phyloP scores from a whole-genome alignment of 495 filamentous ascomycete genomes.

The Trichocladium antarcticum region DNA sequence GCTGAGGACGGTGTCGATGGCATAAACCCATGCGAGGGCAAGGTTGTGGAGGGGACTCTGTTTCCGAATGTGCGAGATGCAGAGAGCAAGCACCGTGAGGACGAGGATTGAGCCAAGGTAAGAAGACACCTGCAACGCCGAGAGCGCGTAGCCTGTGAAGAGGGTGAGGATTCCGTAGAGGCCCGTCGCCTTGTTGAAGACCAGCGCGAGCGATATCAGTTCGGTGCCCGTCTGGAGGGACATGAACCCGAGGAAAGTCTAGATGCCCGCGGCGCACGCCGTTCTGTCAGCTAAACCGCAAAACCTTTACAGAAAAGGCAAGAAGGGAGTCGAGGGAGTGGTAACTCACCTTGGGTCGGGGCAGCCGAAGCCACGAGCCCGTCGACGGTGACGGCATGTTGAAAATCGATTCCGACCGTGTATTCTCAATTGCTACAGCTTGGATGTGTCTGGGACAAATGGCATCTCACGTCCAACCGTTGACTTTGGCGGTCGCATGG shows the following conservation, averaged over 20 bases:
- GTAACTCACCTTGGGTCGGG: conserved; percentile 28
- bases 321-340: not conserved
- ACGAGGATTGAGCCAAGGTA: conserved; percentile 73
- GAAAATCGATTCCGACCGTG: not conserved
- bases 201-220: conserved; percentile 61
- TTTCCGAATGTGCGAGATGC: conserved; percentile 60
- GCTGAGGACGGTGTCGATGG: conserved; percentile 70
- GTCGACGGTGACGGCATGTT: conserved; percentile 18
- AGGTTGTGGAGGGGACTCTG: conserved; percentile 58
- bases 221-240: conserved; percentile 77
- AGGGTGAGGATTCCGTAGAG: conserved; percentile 82
- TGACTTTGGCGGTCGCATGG: not conserved
- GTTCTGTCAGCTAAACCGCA: not conserved
- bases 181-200: conserved; percentile 81
- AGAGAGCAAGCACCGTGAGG: conserved; percentile 47
- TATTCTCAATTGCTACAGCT: not conserved
- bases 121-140: conserved; percentile 60
- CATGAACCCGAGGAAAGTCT: conserved; percentile 76
- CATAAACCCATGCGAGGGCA: conserved; percentile 62
- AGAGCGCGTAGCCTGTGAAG: conserved; percentile 53
- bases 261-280: not conserved
- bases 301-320: not conserved
- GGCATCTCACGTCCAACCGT: not conserved
- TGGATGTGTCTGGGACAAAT: not conserved
- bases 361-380: conserved; percentile 21